Evolutionary conservation across 257 asterid genomes (phyloP).

Genomic region (Scutellaria baicalensis): DNA sequence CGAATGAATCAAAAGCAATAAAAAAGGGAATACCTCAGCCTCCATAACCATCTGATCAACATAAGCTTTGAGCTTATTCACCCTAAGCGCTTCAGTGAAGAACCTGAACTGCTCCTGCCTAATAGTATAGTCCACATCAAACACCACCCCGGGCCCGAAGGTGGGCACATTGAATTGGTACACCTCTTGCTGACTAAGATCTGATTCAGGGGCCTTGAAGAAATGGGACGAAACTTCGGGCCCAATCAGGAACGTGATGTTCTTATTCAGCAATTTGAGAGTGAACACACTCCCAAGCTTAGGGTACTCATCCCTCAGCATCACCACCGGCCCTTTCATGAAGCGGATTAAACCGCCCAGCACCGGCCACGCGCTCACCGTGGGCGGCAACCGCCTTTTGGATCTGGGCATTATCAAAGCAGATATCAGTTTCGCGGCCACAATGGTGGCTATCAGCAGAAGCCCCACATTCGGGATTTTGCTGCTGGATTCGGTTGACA

Average conservation of each 20-base stretch:
- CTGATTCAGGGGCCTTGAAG: constrained; percentile 90
- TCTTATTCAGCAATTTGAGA: constrained; percentile 55
- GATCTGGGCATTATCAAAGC: constrained; percentile 68
- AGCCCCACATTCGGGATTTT: constrained; percentile 58
- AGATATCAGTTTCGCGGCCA: constrained; percentile 59
- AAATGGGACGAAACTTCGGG: constrained; percentile 97
- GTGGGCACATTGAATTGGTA: constrained; percentile 94
- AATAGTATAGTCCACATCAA: constrained; percentile 79
- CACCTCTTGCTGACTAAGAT: constrained; percentile 94
- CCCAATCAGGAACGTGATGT: constrained; percentile 80
- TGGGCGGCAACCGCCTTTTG: constrained; percentile 61
- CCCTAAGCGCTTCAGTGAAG: constrained; percentile 89
- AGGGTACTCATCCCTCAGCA: constrained; percentile 84
- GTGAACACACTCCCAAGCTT: constrained; percentile 95
- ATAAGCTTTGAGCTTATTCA: constrained; percentile 69
- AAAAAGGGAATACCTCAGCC: constrained; percentile 53
- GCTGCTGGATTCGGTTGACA: constrained; percentile 19
- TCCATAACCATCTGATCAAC: constrained; percentile 86
- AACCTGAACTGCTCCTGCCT: constrained; percentile 97
- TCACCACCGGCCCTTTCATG: constrained; percentile 75
- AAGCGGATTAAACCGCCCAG: constrained; percentile 70
- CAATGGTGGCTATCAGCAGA: constrained; percentile 57
- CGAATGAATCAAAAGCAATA: not conserved
- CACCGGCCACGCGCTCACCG: constrained; percentile 51
- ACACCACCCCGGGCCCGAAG: constrained; percentile 94